Percentiles rank a stretch among this genome's conserved stretches.
Conservation (phyloP, 179 eudicot genomes). For the Beta corolliflora region DNA sequence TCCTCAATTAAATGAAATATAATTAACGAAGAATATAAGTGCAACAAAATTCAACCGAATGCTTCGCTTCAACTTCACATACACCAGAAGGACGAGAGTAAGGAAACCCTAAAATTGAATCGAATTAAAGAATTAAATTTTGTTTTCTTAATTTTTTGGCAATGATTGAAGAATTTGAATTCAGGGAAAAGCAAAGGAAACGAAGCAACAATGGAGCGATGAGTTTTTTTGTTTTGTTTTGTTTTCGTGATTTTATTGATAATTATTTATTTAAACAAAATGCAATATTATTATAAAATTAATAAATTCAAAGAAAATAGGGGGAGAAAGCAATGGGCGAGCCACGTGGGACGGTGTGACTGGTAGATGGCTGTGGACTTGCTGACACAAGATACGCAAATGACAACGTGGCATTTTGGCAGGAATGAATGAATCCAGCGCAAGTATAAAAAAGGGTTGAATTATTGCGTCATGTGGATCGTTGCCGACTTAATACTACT, state of each 20-base stretch:
- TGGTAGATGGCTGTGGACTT: slow-evolving; percentile 6
- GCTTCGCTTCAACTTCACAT: slow-evolving; percentile 27
- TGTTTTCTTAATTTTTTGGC: no score
- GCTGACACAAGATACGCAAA: background rate
- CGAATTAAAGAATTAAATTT: background rate
- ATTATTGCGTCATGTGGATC: background rate
- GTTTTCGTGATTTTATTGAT: background rate
- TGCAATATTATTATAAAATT: background rate
- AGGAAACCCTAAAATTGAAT: no score
- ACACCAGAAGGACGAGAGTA: background rate
- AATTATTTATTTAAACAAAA: background rate
- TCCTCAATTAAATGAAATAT: no score
- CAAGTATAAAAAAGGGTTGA: background rate
- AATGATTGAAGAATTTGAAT: slow-evolving; percentile 1
- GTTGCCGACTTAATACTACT: no score
- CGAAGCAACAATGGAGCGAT: background rate
- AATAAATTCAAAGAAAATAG: background rate
- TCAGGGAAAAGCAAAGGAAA: background rate
- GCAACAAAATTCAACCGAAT: background rate
- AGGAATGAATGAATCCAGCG: background rate
- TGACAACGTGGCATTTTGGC: background rate
- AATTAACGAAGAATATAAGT: background rate
- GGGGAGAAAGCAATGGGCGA: background rate
- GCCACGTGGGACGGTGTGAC: slow-evolving; percentile 13
- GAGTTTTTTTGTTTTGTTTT: no score